phyloP scores from a whole-genome alignment of 2,329 filamentous ascomycete genomes.

The Colletotrichum karsti region DNA sequence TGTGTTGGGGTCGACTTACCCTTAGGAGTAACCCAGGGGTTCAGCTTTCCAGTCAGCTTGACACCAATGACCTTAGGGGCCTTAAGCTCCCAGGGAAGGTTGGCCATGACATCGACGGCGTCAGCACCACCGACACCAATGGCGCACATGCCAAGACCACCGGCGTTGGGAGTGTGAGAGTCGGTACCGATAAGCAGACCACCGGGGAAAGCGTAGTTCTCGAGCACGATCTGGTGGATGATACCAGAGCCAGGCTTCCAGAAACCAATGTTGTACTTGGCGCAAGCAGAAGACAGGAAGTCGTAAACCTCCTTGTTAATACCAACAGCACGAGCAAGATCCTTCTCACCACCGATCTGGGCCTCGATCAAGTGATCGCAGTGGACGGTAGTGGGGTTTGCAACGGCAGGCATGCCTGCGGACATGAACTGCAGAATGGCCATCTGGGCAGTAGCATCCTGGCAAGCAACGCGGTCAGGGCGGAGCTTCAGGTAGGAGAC shows the following conservation, averaged over 20 bases:
- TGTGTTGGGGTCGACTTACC: constrained; percentile 61
- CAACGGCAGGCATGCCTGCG: constrained; percentile 93
- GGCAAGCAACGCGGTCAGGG: constrained; percentile 97
- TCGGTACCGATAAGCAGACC: constrained; percentile 97
- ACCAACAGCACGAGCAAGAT: constrained; percentile 87
- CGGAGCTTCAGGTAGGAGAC: constrained; percentile 95
- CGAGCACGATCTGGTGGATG: constrained; percentile 97
- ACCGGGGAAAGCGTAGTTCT: constrained; percentile 99
- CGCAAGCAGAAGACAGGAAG: constrained; percentile 91
- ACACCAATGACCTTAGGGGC: constrained; percentile 97
- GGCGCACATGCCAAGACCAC: constrained; percentile 92
- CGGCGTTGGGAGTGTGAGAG: constrained; percentile 96
- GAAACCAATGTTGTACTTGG: constrained; percentile 99
- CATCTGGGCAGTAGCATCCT: constrained; percentile 99
- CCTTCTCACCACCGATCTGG: constrained; percentile 90
- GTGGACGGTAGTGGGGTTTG: constrained; percentile 95
- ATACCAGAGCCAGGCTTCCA: constrained; percentile 99
- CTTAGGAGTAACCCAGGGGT: constrained; percentile 93
- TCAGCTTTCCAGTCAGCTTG: constrained; percentile 88
- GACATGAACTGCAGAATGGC: constrained; percentile 99
- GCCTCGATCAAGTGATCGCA: constrained; percentile 99
- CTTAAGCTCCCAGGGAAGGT: constrained; percentile 97
- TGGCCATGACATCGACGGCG: constrained; percentile 98
- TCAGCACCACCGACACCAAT: constrained; percentile 99
- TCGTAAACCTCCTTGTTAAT: constrained; percentile 99